Evolutionary conservation across 108 stramenopile genomes (phyloP).

Genomic region (Cyclotella sp.): DNA sequence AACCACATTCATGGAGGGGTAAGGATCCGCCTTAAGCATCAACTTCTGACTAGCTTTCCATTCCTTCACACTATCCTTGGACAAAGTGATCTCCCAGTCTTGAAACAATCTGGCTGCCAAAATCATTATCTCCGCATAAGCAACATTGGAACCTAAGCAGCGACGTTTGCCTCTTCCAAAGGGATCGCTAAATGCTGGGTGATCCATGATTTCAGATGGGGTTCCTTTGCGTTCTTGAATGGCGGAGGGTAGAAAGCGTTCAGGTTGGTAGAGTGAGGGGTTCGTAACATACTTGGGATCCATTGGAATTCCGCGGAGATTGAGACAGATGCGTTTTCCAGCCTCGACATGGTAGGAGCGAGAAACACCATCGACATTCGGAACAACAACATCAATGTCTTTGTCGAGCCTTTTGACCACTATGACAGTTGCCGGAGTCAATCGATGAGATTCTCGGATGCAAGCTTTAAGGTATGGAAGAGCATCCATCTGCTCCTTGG

Average conservation of each 20-base stretch:
- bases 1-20: slow-evolving; percentile 34
- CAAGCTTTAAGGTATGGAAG: slow-evolving; percentile 34
- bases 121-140: slow-evolving; percentile 40
- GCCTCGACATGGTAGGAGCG: slow-evolving; percentile 16
- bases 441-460: slow-evolving; percentile 46
- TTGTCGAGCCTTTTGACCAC: slow-evolving; percentile 16
- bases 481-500: slow-evolving; percentile 41
- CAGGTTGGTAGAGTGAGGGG: slow-evolving; percentile 27
- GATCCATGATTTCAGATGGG: slow-evolving; percentile 44
- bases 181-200: slow-evolving; percentile 38
- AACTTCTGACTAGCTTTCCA: slow-evolving; percentile 39
- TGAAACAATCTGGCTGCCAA: slow-evolving; percentile 41
- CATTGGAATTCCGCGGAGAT: slow-evolving; percentile 33
- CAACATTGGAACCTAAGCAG: slow-evolving; percentile 41
- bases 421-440: slow-evolving; percentile 22
- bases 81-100: slow-evolving; percentile 37
- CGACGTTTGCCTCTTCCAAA: slow-evolving; percentile 44
- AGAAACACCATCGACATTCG: not conserved
- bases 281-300: slow-evolving; percentile 28
- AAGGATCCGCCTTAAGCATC: slow-evolving; percentile 46
- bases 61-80: slow-evolving; percentile 10
- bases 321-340: slow-evolving; percentile 19
- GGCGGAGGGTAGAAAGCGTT: slow-evolving; percentile 32
- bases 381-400: slow-evolving; percentile 33
- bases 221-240: slow-evolving; percentile 41